Evolutionary conservation across 306 rosid genomes (phyloP).

Genomic region (Quercus parvula): DNA sequence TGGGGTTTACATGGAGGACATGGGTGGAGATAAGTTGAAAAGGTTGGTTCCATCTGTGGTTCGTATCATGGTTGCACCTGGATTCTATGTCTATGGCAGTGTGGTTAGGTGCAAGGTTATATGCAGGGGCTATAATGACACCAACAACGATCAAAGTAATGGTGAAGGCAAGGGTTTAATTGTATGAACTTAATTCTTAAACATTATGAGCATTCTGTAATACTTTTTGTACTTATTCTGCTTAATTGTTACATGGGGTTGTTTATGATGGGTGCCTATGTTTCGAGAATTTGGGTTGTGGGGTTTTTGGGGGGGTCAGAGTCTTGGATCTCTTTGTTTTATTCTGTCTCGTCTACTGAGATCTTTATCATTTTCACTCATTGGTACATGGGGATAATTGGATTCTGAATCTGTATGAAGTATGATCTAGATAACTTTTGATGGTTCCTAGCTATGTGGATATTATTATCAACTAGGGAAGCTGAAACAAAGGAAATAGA

Average conservation of each 20-base stretch:
- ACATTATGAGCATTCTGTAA: slow-evolving; percentile 8
- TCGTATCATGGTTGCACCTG: slow-evolving; percentile 86
- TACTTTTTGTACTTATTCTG: background rate
- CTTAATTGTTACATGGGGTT: slow-evolving; percentile 8
- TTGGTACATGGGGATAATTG: background rate
- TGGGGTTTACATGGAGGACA: slow-evolving; percentile 82
- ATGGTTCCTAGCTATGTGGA: background rate
- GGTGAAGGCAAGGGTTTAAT: slow-evolving; percentile 24
- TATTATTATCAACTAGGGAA: too few species aligned
- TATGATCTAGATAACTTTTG: background rate
- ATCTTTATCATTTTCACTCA: slow-evolving; percentile 10
- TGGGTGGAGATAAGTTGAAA: slow-evolving; percentile 62
- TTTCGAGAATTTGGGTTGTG: background rate
- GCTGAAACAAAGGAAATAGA: too few species aligned
- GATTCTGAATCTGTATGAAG: background rate
- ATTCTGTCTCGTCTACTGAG: slow-evolving; percentile 29
- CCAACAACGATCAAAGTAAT: background rate
- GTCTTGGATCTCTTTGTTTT: slow-evolving; percentile 30
- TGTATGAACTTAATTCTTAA: background rate
- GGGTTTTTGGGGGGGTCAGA: slow-evolving; percentile 29
- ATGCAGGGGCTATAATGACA: slow-evolving; percentile 62
- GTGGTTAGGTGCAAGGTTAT: slow-evolving; percentile 86
- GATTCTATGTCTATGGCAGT: slow-evolving; percentile 76
- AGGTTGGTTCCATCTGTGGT: slow-evolving; percentile 58
- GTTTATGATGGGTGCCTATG: too few species aligned